Conservation (phyloP, 2,329 filamentous ascomycete genomes). For the Plectosphaerella sp. region DNA sequence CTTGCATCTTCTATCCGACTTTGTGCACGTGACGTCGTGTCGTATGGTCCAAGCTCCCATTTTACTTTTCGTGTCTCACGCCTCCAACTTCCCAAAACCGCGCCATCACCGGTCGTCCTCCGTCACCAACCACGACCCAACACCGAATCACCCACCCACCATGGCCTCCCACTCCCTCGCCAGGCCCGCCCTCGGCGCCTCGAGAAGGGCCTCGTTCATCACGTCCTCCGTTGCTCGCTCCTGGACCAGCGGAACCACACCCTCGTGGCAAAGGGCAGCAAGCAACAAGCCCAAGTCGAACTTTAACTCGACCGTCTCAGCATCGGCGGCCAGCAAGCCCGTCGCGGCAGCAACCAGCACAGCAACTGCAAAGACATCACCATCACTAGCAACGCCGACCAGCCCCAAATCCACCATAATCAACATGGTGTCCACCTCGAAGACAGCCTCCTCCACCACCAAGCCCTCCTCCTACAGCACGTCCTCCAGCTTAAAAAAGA, state of each 20-base stretch:
- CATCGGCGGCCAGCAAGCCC: no score
- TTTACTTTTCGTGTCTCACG: not conserved
- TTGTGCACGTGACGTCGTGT: no score
- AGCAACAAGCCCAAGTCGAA: no score
- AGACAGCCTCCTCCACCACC: no score
- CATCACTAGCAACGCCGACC: constrained; percentile 3
- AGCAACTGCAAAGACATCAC: constrained; percentile 1
- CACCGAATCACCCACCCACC: not conserved
- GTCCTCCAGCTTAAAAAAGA: no score
- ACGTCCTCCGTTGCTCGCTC: not conserved
- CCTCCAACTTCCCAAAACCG: not conserved
- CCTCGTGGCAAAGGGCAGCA: no score
- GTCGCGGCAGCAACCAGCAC: no score
- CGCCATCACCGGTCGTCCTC: not conserved
- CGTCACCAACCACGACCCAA: not conserved
- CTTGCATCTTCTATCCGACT: no score
- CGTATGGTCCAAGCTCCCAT: not conserved
- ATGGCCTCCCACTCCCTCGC: constrained; percentile 10
- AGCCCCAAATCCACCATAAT: not conserved
- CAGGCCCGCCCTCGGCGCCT: constrained; percentile 8
- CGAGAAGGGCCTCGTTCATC: not conserved
- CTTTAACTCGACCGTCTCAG: no score
- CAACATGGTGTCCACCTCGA: no score
- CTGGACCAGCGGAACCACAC: no score
- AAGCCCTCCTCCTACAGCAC: no score